These are phyloP conservation scores for Phytophthora agathidicida DNA, from an alignment of 352 stramenopile genomes.

Conservation along the genomic window DNA sequence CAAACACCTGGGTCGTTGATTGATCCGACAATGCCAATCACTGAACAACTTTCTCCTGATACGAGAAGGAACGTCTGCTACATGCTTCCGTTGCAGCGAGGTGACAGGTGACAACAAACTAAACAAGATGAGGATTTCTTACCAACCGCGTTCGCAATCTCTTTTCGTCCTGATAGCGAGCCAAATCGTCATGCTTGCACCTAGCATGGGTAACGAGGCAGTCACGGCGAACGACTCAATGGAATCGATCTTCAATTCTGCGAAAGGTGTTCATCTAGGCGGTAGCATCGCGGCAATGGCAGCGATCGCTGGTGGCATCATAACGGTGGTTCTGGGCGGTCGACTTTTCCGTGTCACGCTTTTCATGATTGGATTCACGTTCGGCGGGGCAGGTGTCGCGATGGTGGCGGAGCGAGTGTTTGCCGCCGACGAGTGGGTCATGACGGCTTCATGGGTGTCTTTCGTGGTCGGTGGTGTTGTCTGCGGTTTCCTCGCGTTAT, in stretches of 20 bases:
- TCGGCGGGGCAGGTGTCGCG: conserved; percentile 41
- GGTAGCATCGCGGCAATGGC: conserved; percentile 44
- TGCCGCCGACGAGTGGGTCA: conserved; percentile 36
- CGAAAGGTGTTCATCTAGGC: conserved; percentile 40
- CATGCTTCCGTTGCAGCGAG: too few relatives aligned
- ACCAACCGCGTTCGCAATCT: background rate
- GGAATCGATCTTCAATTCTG: conserved; percentile 46
- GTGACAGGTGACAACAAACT: too few relatives aligned
- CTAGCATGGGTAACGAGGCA: conserved; percentile 1
- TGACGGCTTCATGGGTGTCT: conserved; percentile 48
- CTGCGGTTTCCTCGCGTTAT: conserved; percentile 39
- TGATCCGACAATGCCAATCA: too few relatives aligned
- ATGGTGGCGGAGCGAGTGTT: conserved; percentile 34
- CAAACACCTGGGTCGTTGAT: conserved; percentile 17
- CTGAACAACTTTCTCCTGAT: too few relatives aligned
- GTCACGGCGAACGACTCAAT: conserved; percentile 25
- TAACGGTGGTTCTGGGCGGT: conserved; percentile 55
- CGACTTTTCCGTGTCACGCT: conserved; percentile 53
- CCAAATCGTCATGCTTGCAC: background rate
- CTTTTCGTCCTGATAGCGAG: conserved; percentile 2
- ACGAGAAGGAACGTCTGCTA: too few relatives aligned
- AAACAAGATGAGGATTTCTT: too few relatives aligned
- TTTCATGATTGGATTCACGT: conserved; percentile 47
- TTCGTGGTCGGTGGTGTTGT: conserved; percentile 49
- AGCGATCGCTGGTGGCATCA: conserved; percentile 42